phyloP scores from a whole-genome alignment of 257 asterid genomes.

The Penstemon newberryi region DNA sequence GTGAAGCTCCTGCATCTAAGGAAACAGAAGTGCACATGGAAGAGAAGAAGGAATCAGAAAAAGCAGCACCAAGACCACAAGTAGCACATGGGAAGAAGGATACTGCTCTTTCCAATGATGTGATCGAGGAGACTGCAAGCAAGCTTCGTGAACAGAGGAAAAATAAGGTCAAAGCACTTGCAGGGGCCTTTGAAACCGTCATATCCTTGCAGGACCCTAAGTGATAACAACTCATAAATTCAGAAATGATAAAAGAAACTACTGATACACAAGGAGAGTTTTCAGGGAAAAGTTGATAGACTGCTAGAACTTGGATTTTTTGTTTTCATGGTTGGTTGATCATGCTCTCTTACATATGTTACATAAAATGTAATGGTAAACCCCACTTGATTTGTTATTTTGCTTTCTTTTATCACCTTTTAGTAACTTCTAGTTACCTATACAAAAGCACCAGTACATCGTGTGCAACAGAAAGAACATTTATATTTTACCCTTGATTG shows the following conservation, averaged over 20 bases:
- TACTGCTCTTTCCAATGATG: conserved; percentile 50
- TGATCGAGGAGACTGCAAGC: conserved; percentile 67
- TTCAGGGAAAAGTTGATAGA: background rate
- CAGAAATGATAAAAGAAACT: background rate
- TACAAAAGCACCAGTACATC: conserved; percentile 15
- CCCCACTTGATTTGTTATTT: conserved; percentile 7
- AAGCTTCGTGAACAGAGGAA: conserved; percentile 67
- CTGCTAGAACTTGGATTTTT: conserved; percentile 11
- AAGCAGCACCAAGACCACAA: conserved; percentile 9
- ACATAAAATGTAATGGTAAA: background rate
- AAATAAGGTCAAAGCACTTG: conserved; percentile 74
- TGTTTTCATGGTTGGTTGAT: conserved; percentile 26
- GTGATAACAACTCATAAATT: conserved; percentile 20
- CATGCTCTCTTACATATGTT: conserved; percentile 3
- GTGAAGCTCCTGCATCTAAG: background rate
- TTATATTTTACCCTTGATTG: conserved; percentile 9
- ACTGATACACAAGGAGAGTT: background rate
- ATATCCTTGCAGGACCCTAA: conserved; percentile 58
- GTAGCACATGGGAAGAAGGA: conserved; percentile 43
- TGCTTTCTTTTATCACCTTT: background rate
- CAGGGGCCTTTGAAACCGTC: conserved; percentile 83
- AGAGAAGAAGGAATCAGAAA: conserved; percentile 17
- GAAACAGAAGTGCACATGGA: conserved; percentile 32
- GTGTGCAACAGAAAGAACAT: conserved; percentile 12
- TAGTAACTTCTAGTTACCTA: conserved; percentile 7